Evolutionary conservation across 345 rosid species (phyloP).

Genomic region (Sonneratia alba): DNA sequence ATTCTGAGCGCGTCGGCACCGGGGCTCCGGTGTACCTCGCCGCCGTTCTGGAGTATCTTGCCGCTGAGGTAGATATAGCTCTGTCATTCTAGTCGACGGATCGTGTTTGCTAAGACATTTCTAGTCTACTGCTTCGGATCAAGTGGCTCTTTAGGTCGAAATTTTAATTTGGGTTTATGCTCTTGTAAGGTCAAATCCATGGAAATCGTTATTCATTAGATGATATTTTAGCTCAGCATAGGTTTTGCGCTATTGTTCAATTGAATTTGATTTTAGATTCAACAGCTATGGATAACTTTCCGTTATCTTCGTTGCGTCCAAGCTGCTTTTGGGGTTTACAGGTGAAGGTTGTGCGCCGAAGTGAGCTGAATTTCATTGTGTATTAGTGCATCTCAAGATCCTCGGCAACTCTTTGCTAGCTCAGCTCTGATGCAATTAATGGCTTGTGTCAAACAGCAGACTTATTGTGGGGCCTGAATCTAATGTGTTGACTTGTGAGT

Average conservation of each 20-base stretch:
- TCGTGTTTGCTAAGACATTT: neutral
- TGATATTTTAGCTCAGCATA: neutral
- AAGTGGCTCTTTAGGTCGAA: neutral
- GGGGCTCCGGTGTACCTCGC: slow-evolving; percentile 82
- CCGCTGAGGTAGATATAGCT: slow-evolving; percentile 47
- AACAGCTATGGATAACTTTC: too few relatives aligned
- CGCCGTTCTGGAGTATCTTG: slow-evolving; percentile 78
- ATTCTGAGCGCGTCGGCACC: slow-evolving; percentile 52
- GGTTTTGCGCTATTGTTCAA: neutral
- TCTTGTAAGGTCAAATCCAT: neutral
- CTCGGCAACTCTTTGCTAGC: neutral
- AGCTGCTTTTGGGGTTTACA: neutral
- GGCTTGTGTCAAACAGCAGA: too few relatives aligned
- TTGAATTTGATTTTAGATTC: neutral
- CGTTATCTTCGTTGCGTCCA: too few relatives aligned
- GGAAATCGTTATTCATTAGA: neutral
- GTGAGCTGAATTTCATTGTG: neutral
- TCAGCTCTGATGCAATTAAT: too few relatives aligned
- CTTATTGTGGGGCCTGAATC: neutral
- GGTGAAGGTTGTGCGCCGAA: neutral
- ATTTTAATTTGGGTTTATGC: neutral
- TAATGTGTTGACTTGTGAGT: neutral
- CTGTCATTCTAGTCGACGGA: neutral
- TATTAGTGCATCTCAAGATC: neutral
- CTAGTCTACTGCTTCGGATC: too few relatives aligned